Conservation (phyloP, 139 green algal genomes). For the Picochlorum costavermella region DNA sequence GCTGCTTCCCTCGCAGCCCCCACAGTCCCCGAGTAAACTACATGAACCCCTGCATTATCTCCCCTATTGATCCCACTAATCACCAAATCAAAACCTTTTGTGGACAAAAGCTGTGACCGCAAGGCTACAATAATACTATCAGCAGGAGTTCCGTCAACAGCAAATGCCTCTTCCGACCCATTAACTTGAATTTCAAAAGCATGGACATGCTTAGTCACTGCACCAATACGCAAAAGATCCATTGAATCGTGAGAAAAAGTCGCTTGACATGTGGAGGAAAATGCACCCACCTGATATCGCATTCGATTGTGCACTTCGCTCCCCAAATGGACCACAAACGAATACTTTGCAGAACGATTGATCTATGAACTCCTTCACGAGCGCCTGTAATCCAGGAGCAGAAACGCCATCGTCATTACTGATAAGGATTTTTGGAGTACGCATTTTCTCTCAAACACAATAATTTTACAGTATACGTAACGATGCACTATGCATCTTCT, state of each 20-base stretch:
- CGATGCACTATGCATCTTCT: too few relatives aligned
- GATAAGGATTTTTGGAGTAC: constrained; percentile 33
- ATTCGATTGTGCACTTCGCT: constrained; percentile 51
- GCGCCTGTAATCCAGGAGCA: constrained; percentile 43
- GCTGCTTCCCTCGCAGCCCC: constrained; percentile 61
- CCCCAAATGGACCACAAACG: constrained; percentile 43
- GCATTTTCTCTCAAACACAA: background rate
- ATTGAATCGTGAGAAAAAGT: background rate
- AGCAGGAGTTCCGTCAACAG: constrained; percentile 38
- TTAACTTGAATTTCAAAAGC: constrained; percentile 22
- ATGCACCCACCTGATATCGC: constrained; percentile 43
- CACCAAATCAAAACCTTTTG: constrained; percentile 34
- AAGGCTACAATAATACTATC: constrained; percentile 50
- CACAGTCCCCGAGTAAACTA: constrained; percentile 70
- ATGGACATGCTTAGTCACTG: constrained; percentile 31
- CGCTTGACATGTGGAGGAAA: background rate
- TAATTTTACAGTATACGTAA: too few relatives aligned
- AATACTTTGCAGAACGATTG: constrained; percentile 8
- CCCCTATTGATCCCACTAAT: constrained; percentile 69
- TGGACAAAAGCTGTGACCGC: constrained; percentile 28
- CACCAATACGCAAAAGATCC: background rate
- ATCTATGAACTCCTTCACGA: constrained; percentile 32
- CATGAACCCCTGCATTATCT: constrained; percentile 71
- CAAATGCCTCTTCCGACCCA: constrained; percentile 16
- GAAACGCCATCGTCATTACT: constrained; percentile 69